Conservation (phyloP, 2,329 filamentous ascomycete genomes). For the Nothophaeocryptopus gaeumannii region DNA sequence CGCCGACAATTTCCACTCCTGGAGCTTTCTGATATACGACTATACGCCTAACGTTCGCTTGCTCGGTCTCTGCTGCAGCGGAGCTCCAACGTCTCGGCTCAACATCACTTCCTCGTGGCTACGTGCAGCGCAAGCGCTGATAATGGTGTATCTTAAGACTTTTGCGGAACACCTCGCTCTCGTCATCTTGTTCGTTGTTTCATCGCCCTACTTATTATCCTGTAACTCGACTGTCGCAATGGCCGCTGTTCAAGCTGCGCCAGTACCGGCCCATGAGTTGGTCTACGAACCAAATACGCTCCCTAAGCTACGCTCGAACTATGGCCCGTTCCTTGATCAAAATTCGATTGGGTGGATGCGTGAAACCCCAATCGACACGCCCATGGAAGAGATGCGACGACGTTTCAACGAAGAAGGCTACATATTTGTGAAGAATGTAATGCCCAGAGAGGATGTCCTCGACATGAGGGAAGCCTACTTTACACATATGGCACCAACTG, state of each 20-base stretch:
- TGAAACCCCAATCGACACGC: constrained; percentile 35
- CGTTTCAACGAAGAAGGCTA: constrained; percentile 43
- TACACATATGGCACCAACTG: constrained; percentile 37
- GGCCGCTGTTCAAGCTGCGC: constrained; percentile 17
- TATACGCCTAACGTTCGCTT: too few species aligned
- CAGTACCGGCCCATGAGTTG: constrained; percentile 27
- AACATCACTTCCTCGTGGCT: too few species aligned
- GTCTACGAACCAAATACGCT: constrained; percentile 24
- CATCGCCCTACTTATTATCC: too few species aligned
- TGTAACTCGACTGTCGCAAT: background rate
- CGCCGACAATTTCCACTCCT: too few species aligned
- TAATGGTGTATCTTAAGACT: too few species aligned
- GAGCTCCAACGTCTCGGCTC: too few species aligned
- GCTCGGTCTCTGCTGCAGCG: too few species aligned
- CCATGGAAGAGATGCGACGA: constrained; percentile 39
- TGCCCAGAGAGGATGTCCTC: constrained; percentile 45
- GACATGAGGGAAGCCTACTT: constrained; percentile 44
- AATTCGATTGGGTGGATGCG: constrained; percentile 35
- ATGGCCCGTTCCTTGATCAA: constrained; percentile 28
- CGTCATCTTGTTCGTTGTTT: too few species aligned
- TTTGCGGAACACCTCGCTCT: too few species aligned
- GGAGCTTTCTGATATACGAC: too few species aligned
- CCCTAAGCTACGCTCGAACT: constrained; percentile 31
- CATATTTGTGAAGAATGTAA: constrained; percentile 42
- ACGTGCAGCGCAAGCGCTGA: too few species aligned